Base-by-base conservation (phyloP, 2,329 filamentous ascomycete species). In the Stagonosporopsis vannaccii region DNA sequence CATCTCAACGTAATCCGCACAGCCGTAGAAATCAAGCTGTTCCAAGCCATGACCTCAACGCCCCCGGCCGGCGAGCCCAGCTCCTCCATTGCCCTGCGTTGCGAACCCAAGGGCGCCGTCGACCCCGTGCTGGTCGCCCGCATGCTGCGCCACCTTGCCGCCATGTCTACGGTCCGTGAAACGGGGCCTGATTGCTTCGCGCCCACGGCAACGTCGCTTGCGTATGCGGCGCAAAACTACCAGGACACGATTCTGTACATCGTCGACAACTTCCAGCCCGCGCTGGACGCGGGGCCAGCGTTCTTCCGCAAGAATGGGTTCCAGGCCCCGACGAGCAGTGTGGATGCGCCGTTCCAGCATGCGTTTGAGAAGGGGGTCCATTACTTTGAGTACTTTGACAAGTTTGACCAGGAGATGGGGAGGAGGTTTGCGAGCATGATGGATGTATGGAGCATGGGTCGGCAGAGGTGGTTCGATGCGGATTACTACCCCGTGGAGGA, bases 91-190 rank as follows among this genome's bases (percentile, higher is more conserved):
- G 62, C 66, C 9, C 26, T 41, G 12, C 51, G 51, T 22, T 53
- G 51, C 28, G 7, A 36, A 1, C 50, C n/a, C 58, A 46, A 30
- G 58, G 64, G 49, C 26, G 49, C 28, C 4, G 55, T 61, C 6
- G 64, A 67, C 23, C 54, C 62, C 0, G 40, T 66, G n/a, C 53
- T 70, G 12, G 63, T 70, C 13, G 66, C 58, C 4, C 64, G 67
- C 46, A 67, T 71, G 65, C 60, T 71, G 8, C 64, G 67, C 9
- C 68, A 71, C 55, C 62, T 71, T n/a, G 62, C 67, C 7, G 66
- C 68, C 45, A 68, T 67, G 60, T 43, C 59, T 17, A 68, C 66
- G 0, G 41, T 70, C 1, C 60, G 47, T 19, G 67, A 68, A 23
- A 64, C 62, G 0, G 67, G 58, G 0, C 62, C 62, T 0, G 51